Evolutionary conservation across 176 grass and related monocot species (phyloP).

Genomic region (Aegilops umbellulata): DNA sequence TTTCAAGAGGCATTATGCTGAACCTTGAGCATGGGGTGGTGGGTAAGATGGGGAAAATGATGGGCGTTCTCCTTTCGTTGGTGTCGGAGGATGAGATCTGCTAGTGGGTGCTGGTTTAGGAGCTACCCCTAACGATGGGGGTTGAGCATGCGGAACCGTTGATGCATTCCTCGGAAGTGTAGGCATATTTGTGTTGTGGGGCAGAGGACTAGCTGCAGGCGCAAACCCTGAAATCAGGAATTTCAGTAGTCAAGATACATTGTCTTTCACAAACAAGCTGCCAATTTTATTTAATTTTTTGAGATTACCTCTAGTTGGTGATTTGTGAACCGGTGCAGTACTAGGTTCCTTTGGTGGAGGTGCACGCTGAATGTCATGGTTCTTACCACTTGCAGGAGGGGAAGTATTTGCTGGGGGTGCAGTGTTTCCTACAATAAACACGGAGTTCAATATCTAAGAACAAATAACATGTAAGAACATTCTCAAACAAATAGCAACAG

Average conservation of each 20-base stretch:
- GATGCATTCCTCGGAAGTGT: constrained; percentile 48
- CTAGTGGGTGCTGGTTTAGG: constrained; percentile 44
- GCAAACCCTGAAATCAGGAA: constrained; percentile 47
- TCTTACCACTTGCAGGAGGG: constrained; percentile 32
- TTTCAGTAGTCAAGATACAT: constrained; percentile 19
- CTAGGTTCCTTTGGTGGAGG: constrained; percentile 48
- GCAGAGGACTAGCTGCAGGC: constrained; percentile 60
- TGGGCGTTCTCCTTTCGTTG: constrained; percentile 30
- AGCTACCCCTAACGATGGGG: constrained; percentile 36
- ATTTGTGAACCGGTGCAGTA: constrained; percentile 36
- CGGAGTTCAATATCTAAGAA: not conserved
- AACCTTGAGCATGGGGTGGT: constrained; percentile 57
- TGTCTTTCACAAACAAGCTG: constrained; percentile 1
- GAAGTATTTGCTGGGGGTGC: constrained; percentile 37
- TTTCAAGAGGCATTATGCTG: constrained; percentile 1
- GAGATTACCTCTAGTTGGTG: constrained; percentile 52
- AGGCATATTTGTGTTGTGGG: constrained; percentile 52
- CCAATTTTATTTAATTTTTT: not conserved
- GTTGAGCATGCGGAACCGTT: constrained; percentile 36
- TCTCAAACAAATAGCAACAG: not conserved
- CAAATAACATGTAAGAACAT: not conserved
- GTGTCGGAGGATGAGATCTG: constrained; percentile 34
- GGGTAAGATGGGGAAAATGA: constrained; percentile 44
- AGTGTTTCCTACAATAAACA: constrained; percentile 50
- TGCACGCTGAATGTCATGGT: constrained; percentile 35